Evolutionary conservation across 176 grass and related monocot genomes (phyloP), one percentile per base, ranked within the genome.

Genomic region (Hyparrhenia diplandra): DNA sequence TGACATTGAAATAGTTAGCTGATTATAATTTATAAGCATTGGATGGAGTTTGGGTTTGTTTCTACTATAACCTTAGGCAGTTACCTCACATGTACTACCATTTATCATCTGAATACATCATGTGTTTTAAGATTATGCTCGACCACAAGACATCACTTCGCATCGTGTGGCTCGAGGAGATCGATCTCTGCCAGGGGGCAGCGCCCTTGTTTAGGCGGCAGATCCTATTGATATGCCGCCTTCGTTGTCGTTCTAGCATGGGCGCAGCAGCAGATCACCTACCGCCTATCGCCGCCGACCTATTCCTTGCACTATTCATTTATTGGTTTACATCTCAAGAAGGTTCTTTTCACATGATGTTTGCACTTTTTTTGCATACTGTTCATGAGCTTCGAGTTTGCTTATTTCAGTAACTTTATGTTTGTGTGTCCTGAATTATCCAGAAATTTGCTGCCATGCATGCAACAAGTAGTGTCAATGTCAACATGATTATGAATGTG

Each of bases 341-440:
- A 76, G 3, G 24, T 25, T n/a, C 63, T 81, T 77, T 81, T 77
- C 27, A 78, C 47, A 52, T 89, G 64, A 57, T 85, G 6, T 58
- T 18, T 66, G 28, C 60, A 30, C 27, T 29, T 63, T 63, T n/a
- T 63, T 59, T 59, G 55, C 28, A 59, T 31, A 14, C 10, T 43
- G 31, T 57, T 64, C 18, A 64, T 35, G 32, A 30, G 28, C 32
- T 17, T 61, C 1, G 23, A 45, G 21, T 45, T 58, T 85, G 32
- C 27, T 20, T 64, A 72, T 14, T 51, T 69, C 13, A 11, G 10
- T 45, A 77, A 41, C 73, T n/a, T 75, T 84, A 28, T 69, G 28
- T 31, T 68, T 84, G 2, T 73, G 49, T 66, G 31, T 79, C 3
- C 57, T 24, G 74, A 32, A 14, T 29, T 45, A 59, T 67, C 59